Percentiles rank a stretch among this genome's conserved stretches.
These are phyloP conservation scores for Aureobasidium sp. DNA, from an alignment of 2,329 filamentous ascomycete species.

Conservation along the genomic window DNA sequence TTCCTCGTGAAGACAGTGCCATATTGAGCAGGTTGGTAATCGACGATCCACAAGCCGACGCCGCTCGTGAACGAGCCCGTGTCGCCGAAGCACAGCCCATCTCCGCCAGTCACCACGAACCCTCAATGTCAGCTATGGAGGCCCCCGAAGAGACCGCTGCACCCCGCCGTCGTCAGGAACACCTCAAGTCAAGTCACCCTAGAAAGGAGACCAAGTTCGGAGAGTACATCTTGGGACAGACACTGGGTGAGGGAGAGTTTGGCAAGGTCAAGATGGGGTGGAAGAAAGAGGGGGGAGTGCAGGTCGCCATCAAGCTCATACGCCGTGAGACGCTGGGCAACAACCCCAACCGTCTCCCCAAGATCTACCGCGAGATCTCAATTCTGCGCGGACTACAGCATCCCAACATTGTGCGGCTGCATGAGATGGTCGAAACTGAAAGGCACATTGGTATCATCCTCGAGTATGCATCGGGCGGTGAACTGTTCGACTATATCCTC, in stretches of 20 bases:
- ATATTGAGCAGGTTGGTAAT: constrained; percentile 70
- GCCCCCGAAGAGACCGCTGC: constrained; percentile 36
- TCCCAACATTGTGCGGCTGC: constrained; percentile 91
- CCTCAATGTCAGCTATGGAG: constrained; percentile 40
- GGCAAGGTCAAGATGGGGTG: constrained; percentile 98
- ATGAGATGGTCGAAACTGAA: constrained; percentile 98
- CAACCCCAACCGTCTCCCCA: constrained; percentile 82
- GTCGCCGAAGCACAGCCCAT: constrained; percentile 51
- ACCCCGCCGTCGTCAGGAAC: constrained; percentile 48
- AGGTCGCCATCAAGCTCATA: constrained; percentile 97
- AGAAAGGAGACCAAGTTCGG: constrained; percentile 83
- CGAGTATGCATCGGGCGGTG: constrained; percentile 94
- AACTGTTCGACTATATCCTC: constrained; percentile 96
- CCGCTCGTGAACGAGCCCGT: constrained; percentile 62
- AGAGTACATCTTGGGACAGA: constrained; percentile 92
- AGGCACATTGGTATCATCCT: constrained; percentile 96
- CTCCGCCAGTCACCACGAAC: constrained; percentile 33
- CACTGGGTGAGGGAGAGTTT: constrained; percentile 94
- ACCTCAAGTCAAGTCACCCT: constrained; percentile 39
- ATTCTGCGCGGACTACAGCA: constrained; percentile 84
- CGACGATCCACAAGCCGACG: constrained; percentile 65
- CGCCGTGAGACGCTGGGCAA: constrained; percentile 81
- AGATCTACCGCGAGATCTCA: constrained; percentile 94
- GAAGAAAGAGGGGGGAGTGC: constrained; percentile 86
- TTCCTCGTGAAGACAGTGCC: constrained; percentile 69